A percentile compares a stretch with the other conserved stretches of the same genome.
These are phyloP conservation scores for Zoysia matrella DNA, from an alignment of 202 grass and related monocot genomes.

Conservation along the genomic window DNA sequence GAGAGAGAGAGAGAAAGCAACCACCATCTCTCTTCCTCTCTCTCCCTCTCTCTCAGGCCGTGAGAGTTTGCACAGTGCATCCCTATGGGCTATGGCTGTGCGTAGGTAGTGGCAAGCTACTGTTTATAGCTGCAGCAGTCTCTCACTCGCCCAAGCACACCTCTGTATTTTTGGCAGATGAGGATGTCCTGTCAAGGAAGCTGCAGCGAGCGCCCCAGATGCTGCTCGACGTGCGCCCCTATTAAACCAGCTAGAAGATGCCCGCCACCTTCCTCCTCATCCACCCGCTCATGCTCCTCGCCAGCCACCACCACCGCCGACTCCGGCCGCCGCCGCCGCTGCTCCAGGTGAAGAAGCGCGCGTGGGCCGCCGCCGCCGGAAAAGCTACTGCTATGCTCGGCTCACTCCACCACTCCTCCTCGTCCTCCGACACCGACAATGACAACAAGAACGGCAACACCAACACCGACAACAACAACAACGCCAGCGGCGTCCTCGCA, in stretches of 20 bases:
- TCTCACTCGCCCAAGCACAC: constrained; percentile 59
- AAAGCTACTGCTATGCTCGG: constrained; percentile 68
- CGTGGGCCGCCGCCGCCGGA: neutral
- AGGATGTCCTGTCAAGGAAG: constrained; percentile 86
- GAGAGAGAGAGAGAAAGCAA: constrained; percentile 34
- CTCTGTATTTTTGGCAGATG: constrained; percentile 93
- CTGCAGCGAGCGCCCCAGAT: constrained; percentile 39
- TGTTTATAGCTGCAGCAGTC: constrained; percentile 47
- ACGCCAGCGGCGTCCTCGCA: too few species aligned
- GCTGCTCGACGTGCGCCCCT: constrained; percentile 39
- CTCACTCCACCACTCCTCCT: constrained; percentile 68
- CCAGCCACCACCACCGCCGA: neutral
- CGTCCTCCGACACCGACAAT: constrained; percentile 56
- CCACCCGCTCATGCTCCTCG: constrained; percentile 43
- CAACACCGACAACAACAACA: too few species aligned
- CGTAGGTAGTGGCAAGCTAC: constrained; percentile 30
- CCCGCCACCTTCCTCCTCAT: constrained; percentile 27
- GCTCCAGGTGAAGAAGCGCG: neutral
- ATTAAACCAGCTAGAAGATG: constrained; percentile 67
- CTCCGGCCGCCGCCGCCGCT: neutral
- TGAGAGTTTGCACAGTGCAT: constrained; percentile 59
- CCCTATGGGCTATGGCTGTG: constrained; percentile 52
- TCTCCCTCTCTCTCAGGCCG: too few species aligned
- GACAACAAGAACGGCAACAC: neutral
- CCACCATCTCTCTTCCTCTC: neutral